Evolutionary conservation across 1,139 yeast genomes (phyloP).

Genomic region (Candida smagusa): DNA sequence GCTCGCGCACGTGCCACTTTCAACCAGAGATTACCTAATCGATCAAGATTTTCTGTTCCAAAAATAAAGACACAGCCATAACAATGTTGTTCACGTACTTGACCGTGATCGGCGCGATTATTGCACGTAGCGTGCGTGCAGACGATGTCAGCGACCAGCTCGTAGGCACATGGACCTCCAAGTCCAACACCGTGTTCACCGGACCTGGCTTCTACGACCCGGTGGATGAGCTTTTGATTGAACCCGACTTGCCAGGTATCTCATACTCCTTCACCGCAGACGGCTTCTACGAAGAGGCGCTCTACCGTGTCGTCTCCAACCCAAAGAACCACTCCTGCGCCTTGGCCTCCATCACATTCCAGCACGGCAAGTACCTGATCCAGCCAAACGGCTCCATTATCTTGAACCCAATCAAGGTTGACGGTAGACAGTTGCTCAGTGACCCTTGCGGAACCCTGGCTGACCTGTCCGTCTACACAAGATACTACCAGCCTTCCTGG

Average conservation of each 20-base stretch:
- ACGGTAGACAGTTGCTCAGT: constrained; percentile 87
- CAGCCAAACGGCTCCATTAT: constrained; percentile 63
- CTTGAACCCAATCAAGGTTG: constrained; percentile 75
- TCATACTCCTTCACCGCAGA: constrained; percentile 90
- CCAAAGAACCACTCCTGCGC: constrained; percentile 79
- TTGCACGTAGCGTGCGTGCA: constrained; percentile 6
- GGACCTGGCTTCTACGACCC: constrained; percentile 98
- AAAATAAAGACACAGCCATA: too few species aligned
- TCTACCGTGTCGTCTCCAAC: constrained; percentile 72
- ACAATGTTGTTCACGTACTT: constrained; percentile 1
- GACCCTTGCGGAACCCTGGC: constrained; percentile 72
- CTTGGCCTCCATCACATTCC: constrained; percentile 74
- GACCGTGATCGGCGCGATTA: not conserved
- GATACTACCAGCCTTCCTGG: constrained; percentile 67
- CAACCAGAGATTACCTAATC: too few species aligned
- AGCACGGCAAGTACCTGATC: constrained; percentile 79
- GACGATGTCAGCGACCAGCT: constrained; percentile 34
- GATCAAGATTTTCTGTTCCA: too few species aligned
- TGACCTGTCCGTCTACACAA: constrained; percentile 54
- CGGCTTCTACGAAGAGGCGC: constrained; percentile 87
- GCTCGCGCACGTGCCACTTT: too few species aligned
- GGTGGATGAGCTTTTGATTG: constrained; percentile 86
- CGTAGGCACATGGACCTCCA: constrained; percentile 94
- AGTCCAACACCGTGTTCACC: constrained; percentile 90
- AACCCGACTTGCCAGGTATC: constrained; percentile 93